Evolutionary conservation across 129 eudicot species (phyloP), one percentile per base, ranked within the genome.

Genomic region (Chrysanthemum lavandulifolium): DNA sequence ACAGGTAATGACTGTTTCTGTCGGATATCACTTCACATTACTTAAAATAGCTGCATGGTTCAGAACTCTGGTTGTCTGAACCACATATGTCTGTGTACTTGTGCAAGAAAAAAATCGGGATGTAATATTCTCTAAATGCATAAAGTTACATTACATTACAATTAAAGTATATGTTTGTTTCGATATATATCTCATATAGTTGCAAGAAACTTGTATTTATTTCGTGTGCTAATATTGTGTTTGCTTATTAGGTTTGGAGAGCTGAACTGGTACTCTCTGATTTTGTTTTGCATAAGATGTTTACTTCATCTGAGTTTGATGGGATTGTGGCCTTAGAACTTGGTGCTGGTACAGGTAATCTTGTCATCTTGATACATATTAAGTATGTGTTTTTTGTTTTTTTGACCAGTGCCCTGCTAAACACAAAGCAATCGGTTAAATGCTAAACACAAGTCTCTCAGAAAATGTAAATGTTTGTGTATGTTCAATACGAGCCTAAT

Each of bases 281-380:
- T 77, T 90, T 87, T 84, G 87, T 93, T 77, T 80, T 88, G 79
- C 97, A 93, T 80, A 86, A 82, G 81, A 87, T 87, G 87, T 78
- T 72, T 52, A 82, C 78, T 47, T 84, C 98, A 74, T 76, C 91
- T 21, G 83, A 82, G 65, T 77, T 93, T 69, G 81, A 86, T 73
- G 91, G 85, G 54, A 77, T 90, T 75, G 80, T 90, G 49, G 92
- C 93, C 7, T 72, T 84, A 61, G 98, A 93, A 82, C 98, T 93
- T 81, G 98, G 98, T 73, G 92, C 98, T 65, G 98, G 98, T 64
- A 93, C 97, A 73, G 98, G 98, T 93, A 82, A 74, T 25, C n/a
- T 43, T 43, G 60, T 93, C 81, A 74, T 25, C n/a, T 43, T 43
- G 60, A 63, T 63, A 13, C 40, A 16, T 23, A 71, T 21, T 48